These are phyloP conservation scores for Trichaptum fuscoviolaceum DNA, from an alignment of 768 basidiomycete genomes.

Conservation along the genomic window DNA sequence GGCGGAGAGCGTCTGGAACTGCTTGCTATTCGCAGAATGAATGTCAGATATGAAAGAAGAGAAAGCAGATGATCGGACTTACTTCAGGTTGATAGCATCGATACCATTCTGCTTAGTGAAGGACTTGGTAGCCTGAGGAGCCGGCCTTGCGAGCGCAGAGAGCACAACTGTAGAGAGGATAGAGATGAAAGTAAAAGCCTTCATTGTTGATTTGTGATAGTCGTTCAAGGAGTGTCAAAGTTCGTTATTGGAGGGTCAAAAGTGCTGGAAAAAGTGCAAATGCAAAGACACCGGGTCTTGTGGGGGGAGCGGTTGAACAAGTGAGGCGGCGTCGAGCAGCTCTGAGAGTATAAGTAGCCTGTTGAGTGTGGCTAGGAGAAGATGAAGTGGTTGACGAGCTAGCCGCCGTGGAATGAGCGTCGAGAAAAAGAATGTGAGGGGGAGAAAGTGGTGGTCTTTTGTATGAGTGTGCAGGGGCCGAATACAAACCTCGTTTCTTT, in stretches of 20 bases:
- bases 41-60: slow-evolving; percentile 10
- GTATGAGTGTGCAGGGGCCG: not conserved
- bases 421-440: not conserved
- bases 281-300: not conserved
- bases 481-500: not conserved
- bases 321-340: not conserved
- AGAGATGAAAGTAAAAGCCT: slow-evolving; percentile 33
- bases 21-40: slow-evolving; percentile 28
- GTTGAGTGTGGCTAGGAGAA: not conserved
- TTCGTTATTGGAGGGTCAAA: not conserved
- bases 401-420: not conserved
- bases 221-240: not conserved
- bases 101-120: slow-evolving; percentile 21
- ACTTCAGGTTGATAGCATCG: slow-evolving; percentile 26
- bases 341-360: not conserved
- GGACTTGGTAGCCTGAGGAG: slow-evolving; percentile 14
- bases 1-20: slow-evolving; percentile 25
- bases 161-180: slow-evolving; percentile 23
- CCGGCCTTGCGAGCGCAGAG: slow-evolving; percentile 18
- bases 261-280: not conserved
- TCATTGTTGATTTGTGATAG: slow-evolving; percentile 24
- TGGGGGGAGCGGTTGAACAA: not conserved
- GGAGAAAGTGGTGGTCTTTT: not conserved
- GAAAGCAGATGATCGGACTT: slow-evolving; percentile 15
- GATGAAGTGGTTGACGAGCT: not conserved